Evolutionary conservation across 129 eudicot genomes (phyloP).

Genomic region (Helichrysum umbraculigerum): DNA sequence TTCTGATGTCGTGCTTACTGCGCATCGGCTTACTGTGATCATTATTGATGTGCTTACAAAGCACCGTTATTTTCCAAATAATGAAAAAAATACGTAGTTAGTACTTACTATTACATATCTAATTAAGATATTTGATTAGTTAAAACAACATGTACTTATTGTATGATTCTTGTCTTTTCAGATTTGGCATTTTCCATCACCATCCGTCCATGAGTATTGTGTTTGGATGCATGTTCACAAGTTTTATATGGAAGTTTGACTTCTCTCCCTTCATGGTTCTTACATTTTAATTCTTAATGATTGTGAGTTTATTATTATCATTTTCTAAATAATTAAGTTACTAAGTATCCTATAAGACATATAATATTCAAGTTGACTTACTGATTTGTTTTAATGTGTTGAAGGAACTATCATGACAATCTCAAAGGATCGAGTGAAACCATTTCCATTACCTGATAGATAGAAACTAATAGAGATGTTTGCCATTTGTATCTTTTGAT

Average conservation of each 20-base stretch:
- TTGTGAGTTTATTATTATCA: slow-evolving; percentile 33
- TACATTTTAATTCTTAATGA: slow-evolving; percentile 67
- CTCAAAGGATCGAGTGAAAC: slow-evolving; percentile 70
- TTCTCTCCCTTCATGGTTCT: slow-evolving; percentile 82
- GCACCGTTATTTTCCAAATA: slow-evolving; percentile 62
- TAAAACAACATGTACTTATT: slow-evolving; percentile 28
- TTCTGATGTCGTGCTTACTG: slow-evolving; percentile 66
- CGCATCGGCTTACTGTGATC: slow-evolving; percentile 61
- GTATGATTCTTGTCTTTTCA: slow-evolving; percentile 23
- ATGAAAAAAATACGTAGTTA: slow-evolving; percentile 56
- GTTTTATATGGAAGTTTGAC: slow-evolving; percentile 78
- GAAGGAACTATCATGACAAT: slow-evolving; percentile 77
- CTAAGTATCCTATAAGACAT: not conserved
- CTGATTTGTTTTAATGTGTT: not conserved
- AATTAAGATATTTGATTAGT: not conserved
- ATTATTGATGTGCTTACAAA: slow-evolving; percentile 66
- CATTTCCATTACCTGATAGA: slow-evolving; percentile 72
- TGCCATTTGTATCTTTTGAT: no score
- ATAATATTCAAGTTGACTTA: not conserved
- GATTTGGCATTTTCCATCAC: slow-evolving; percentile 73
- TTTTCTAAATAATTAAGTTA: not conserved
- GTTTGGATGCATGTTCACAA: slow-evolving; percentile 65
- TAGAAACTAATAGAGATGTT: slow-evolving; percentile 23
- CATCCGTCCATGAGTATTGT: slow-evolving; percentile 46
- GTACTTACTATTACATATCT: not conserved